Percentiles rank a stretch among this genome's conserved stretches.
Conservation (phyloP, 106 monocot genomes). For the Platanthera guangdongensis region DNA sequence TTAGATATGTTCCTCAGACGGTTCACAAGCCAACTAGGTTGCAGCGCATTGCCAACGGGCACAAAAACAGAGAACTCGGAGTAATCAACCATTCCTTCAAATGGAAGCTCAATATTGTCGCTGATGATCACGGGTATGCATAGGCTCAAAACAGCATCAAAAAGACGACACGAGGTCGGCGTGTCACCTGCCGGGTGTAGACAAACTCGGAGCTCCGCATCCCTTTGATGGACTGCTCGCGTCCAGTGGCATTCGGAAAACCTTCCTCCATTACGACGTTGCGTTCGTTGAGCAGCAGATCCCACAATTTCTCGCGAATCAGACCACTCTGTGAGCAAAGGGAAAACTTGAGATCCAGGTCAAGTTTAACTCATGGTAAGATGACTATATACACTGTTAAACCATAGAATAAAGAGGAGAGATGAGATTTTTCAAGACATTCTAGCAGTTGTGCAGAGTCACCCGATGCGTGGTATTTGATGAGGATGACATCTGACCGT, state of each 20-base stretch:
- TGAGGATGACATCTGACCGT: too few species aligned
- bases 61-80: conserved; percentile 64
- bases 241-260: conserved; percentile 88
- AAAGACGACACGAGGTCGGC: conserved; percentile 91
- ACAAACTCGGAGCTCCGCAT: conserved; percentile 91
- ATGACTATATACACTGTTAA: background rate
- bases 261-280: conserved; percentile 88
- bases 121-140: conserved; percentile 90
- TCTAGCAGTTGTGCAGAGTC: too few species aligned
- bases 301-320: conserved; percentile 86
- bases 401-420: too few species aligned
- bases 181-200: conserved; percentile 96
- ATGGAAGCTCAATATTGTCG: conserved; percentile 86
- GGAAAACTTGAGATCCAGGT: background rate
- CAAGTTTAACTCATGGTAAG: background rate
- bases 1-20: conserved; percentile 47
- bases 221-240: conserved; percentile 89
- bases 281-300: conserved; percentile 62
- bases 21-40: conserved; percentile 49
- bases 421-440: too few species aligned
- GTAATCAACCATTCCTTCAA: conserved; percentile 93
- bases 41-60: conserved; percentile 53
- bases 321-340: conserved; percentile 46
- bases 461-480: too few species aligned
- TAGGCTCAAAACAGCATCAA: conserved; percentile 81